These are phyloP conservation scores for Mesembryanthemum crystallinum DNA, from an alignment of 148 eudicot species.

Conservation along the genomic window DNA sequence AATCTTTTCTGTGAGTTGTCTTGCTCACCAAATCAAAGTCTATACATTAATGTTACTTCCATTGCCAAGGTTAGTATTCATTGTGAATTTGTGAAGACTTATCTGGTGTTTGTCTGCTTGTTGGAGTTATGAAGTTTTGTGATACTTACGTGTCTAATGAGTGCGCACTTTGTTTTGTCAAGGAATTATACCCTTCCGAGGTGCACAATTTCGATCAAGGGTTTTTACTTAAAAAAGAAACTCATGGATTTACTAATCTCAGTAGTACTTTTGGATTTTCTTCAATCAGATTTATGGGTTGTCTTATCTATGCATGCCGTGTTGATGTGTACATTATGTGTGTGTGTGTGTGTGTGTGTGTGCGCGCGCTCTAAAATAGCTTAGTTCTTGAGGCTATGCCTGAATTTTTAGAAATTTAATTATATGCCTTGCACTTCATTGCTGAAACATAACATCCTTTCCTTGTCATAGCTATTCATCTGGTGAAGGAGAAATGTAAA, in stretches of 20 bases:
- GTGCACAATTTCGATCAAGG: background rate
- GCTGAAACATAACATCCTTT: background rate
- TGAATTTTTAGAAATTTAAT: background rate
- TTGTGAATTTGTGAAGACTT: background rate
- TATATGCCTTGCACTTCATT: background rate
- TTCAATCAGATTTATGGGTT: background rate
- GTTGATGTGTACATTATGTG: background rate
- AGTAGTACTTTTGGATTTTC: background rate
- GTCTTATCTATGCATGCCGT: no score
- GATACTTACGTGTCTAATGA: background rate
- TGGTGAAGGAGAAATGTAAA: background rate
- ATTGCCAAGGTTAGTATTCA: conserved; percentile 42
- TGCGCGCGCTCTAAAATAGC: no score
- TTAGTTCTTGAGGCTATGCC: background rate
- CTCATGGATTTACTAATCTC: background rate
- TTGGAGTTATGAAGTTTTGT: background rate
- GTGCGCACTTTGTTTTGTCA: background rate
- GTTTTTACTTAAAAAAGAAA: background rate
- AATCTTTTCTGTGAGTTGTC: conserved; percentile 74
- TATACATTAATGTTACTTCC: conserved; percentile 64
- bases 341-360: background rate
- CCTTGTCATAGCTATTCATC: background rate
- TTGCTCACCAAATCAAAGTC: conserved; percentile 76
- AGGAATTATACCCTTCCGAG: background rate
- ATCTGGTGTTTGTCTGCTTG: background rate